Evolutionary conservation across 495 filamentous ascomycete species (phyloP).

Genomic region (Neurospora sp.): DNA sequence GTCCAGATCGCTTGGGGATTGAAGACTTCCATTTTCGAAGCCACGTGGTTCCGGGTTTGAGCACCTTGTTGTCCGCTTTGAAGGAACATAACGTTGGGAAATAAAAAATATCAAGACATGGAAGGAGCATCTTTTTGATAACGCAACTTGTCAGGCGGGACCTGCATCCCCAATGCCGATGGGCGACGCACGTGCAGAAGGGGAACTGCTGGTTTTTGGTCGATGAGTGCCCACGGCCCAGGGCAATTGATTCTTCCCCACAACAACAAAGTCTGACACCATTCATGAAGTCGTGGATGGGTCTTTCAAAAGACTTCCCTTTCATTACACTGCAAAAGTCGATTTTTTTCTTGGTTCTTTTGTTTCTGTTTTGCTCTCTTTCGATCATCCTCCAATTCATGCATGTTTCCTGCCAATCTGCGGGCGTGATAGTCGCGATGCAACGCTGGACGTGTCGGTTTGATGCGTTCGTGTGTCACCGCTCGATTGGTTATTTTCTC

Average conservation of each 20-base stretch:
- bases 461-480: background rate
- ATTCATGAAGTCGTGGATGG: background rate
- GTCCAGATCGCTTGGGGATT: background rate
- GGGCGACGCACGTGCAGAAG: background rate
- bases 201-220: background rate
- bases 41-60: background rate
- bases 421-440: background rate
- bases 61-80: background rate
- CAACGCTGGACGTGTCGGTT: background rate
- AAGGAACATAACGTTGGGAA: background rate
- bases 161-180: background rate
- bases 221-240: background rate
- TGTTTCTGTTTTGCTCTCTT: background rate
- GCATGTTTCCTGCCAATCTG: background rate
- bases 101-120: background rate
- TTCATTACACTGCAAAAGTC: background rate
- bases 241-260: background rate
- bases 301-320: background rate
- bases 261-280: background rate
- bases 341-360: background rate
- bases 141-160: background rate
- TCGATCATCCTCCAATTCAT: background rate
- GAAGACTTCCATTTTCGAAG: background rate
- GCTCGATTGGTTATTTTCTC: background rate
- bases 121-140: background rate